Evolutionary conservation across 1,139 yeast species (phyloP), one percentile per base, ranked within the genome.

Genomic region (Saccharomycopsis crataegensis): DNA sequence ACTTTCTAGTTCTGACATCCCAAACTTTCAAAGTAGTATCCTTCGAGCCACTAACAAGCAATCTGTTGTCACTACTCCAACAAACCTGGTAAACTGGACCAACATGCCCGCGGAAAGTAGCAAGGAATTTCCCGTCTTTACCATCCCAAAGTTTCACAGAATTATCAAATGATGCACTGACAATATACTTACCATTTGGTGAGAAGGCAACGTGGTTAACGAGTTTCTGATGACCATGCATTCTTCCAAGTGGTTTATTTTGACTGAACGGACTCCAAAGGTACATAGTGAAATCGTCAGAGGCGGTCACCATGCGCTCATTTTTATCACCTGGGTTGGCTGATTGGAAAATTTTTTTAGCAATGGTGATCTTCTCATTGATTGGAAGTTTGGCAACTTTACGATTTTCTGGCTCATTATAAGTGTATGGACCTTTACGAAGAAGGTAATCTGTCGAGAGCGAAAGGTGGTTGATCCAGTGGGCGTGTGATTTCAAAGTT

Each of bases 1-100:
- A 73, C 66, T 93, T 91, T 59, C 86, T 77, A 3, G 96, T 86
- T 62, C 87, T 77, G 36, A 93, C 82, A 67, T 93, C 98, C 99
- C 99, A 93, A 1, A 93, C 96, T 69, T 93, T 93, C 64, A 94
- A 77, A 0, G 99, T 94, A 1, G 99, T 91, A 67, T 93, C 99
- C 67, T 93, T 93, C 28, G 97, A 90, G 65, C 96, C 87, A 64
- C 96, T 86, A 7, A 91, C 99, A 56, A 93, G 73, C 48, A 93
- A 73, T 60, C 99, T 75, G 67, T 93, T 87, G 66, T 93, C 99
- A 1, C 96, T 85, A 3, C 97, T 89, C 99, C 99, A 93, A 0
- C 98, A 90, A n/a, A 96, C 90, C 70, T 91, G 98, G 67, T 93
- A 93, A 0, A 93, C 99, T 2, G 98, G 90, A 0, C 98, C 97